Conservation (phyloP, 73 alveolate genomes). For the Paramecium caudatum region DNA sequence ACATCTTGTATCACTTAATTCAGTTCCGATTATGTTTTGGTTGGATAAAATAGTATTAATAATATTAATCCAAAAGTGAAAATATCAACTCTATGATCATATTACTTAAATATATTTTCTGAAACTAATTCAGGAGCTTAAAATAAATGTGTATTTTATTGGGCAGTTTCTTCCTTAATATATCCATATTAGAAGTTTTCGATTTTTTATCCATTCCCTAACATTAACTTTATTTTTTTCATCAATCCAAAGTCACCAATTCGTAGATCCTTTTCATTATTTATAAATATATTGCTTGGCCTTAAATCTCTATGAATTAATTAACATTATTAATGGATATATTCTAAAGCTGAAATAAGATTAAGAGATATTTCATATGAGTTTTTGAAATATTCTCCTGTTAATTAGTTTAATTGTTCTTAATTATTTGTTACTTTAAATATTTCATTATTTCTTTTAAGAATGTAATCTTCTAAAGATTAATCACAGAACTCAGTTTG, state of each 20-base stretch:
- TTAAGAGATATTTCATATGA: background rate
- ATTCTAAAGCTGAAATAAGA: conserved; percentile 1
- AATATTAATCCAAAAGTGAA: conserved; percentile 6
- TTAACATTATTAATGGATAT: conserved; percentile 41
- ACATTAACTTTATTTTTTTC: conserved; percentile 7
- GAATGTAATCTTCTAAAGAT: conserved; percentile 3
- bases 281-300: conserved; percentile 42
- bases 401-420: background rate
- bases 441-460: too few relatives aligned
- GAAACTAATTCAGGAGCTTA: conserved; percentile 4
- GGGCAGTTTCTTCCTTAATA: too few relatives aligned
- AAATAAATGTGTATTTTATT: background rate
- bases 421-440: background rate
- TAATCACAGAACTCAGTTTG: conserved; percentile 26
- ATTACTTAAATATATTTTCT: conserved; percentile 3
- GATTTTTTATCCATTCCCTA: too few relatives aligned
- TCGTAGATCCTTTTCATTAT: conserved; percentile 23
- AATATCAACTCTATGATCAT: conserved; percentile 24
- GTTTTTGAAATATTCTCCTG: background rate
- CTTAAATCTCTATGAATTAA: conserved; percentile 49
- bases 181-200: too few relatives aligned
- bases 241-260: conserved; percentile 42
- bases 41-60: background rate
- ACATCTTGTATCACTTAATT: background rate
- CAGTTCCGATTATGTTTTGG: background rate